phyloP scores from a whole-genome alignment of 495 filamentous ascomycete genomes.

The Acidomyces sp. region DNA sequence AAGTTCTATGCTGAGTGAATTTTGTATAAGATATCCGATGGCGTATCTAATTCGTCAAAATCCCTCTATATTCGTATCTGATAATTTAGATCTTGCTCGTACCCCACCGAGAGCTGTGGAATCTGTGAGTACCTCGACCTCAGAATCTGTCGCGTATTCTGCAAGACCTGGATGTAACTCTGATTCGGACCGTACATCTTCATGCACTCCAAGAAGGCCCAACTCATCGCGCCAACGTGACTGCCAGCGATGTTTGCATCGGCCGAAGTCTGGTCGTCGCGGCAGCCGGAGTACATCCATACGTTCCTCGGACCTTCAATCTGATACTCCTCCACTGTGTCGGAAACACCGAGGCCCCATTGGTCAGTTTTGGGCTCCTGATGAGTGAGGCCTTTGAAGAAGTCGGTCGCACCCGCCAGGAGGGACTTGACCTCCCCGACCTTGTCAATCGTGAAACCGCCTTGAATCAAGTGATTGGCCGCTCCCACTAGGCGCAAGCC shows the following conservation, averaged over 20 bases:
- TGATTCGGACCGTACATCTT: slow-evolving; percentile 33
- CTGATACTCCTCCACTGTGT: slow-evolving; percentile 39
- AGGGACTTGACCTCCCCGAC: slow-evolving; percentile 40
- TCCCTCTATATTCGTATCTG: slow-evolving; percentile 10
- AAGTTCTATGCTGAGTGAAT: too few species aligned
- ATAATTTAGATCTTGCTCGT: slow-evolving; percentile 18
- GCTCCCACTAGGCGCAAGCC: slow-evolving; percentile 36
- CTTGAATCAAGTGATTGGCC: slow-evolving; percentile 37
- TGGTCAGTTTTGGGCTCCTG: slow-evolving; percentile 31
- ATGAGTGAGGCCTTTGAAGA: slow-evolving; percentile 41
- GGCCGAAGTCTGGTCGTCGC: slow-evolving; percentile 47
- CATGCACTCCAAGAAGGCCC: slow-evolving; percentile 44
- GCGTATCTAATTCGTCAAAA: too few species aligned
- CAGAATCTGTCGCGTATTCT: slow-evolving; percentile 18
- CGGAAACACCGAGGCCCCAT: slow-evolving; percentile 38
- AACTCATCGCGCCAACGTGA: slow-evolving; percentile 43
- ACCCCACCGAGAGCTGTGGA: slow-evolving; percentile 18
- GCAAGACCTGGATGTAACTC: slow-evolving; percentile 38
- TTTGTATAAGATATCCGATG: too few species aligned
- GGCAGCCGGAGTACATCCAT: slow-evolving; percentile 48
- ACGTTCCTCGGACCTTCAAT: slow-evolving; percentile 40
- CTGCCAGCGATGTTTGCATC: slow-evolving; percentile 43
- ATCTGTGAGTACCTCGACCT: slow-evolving; percentile 20
- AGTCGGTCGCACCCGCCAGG: slow-evolving; percentile 40
- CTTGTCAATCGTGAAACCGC: slow-evolving; percentile 38